Evolutionary conservation across 345 rosid species (phyloP), one percentile per base, ranked within the genome.

Genomic region (Gossypium sturtianum): DNA sequence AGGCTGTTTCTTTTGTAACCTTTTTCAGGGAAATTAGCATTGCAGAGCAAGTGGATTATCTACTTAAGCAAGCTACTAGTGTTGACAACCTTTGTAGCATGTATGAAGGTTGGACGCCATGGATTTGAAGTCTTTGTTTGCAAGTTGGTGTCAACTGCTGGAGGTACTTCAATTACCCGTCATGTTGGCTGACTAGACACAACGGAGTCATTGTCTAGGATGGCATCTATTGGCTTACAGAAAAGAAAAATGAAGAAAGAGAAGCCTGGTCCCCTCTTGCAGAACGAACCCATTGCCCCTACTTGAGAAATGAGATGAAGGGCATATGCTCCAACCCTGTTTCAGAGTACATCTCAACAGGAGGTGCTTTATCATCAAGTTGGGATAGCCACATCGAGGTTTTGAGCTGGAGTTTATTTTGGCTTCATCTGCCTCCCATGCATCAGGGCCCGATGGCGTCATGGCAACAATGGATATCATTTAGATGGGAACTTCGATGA

Each of bases 51-150:
- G 98, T 94, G 74, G 96, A 90, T 76, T 86, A 88, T 85, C 88
- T 94, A 76, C 84, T 91, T 69, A 91, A 89, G 84, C 94, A 94
- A 81, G 94, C 98, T 12, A 86, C 86, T 48, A 92, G 94, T 56
- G 58, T 89, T 73, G 97, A 90, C 80, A 90, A 88, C 75, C 97
- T 94, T 75, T 90, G 98, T 93, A 94, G 91, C 86, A 94, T 94
- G 98, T 90, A 94, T 62, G 98, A 94, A 84, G 98, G 97, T 74
- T 94, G 98, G 98, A 94, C 97, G 17, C 97, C 98, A n/a, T 90
- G 97, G 98, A 94, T 92, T 84, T 94, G 82, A 70, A 65, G 62
- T 51, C 74, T 41, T 44, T 70, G 19, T 66, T 17, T 66, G 52
- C 25, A 67, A 57, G 68, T 23, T 17, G 54, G 58, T 20, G 19